These are phyloP conservation scores for Fallopia convolvulus DNA, from an alignment of 148 eudicot species.

Conservation along the genomic window DNA sequence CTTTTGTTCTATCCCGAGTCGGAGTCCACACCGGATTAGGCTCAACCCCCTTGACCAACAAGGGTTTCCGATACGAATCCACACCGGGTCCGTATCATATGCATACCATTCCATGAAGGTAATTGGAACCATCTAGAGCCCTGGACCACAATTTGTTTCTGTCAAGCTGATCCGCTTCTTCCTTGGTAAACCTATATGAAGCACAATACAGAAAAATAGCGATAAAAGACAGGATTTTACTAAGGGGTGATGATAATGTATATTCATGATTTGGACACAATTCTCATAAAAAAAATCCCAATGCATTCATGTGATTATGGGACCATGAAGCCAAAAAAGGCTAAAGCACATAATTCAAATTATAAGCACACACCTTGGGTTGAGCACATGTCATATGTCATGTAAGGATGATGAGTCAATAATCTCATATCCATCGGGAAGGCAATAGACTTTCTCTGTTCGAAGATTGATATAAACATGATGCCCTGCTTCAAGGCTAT, in stretches of 20 bases:
- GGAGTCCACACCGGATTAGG: too few species aligned
- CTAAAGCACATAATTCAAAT: neutral
- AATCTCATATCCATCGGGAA: slow-evolving; percentile 95
- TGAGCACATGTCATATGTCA: slow-evolving; percentile 85
- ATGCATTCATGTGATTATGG: neutral
- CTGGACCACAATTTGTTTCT: slow-evolving; percentile 78
- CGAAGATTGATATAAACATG: slow-evolving; percentile 84
- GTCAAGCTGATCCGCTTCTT: slow-evolving; percentile 67
- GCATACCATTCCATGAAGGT: slow-evolving; percentile 93
- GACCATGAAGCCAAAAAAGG: neutral
- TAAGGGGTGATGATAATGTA: neutral
- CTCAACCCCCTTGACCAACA: too few species aligned
- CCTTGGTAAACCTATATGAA: slow-evolving; percentile 41
- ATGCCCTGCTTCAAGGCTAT: slow-evolving; percentile 91
- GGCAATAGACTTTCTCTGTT: slow-evolving; percentile 87
- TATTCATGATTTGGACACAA: neutral
- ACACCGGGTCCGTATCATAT: neutral
- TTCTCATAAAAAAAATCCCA: neutral
- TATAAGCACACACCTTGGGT: slow-evolving; percentile 66
- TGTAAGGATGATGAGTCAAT: slow-evolving; percentile 85
- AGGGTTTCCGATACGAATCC: too few species aligned
- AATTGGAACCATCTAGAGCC: slow-evolving; percentile 98
- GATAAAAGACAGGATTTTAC: neutral
- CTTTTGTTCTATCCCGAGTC: too few species aligned
- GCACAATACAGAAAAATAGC: neutral